phyloP scores from a whole-genome alignment of 2,329 filamentous ascomycete species.

The Coniochaeta sp. region DNA sequence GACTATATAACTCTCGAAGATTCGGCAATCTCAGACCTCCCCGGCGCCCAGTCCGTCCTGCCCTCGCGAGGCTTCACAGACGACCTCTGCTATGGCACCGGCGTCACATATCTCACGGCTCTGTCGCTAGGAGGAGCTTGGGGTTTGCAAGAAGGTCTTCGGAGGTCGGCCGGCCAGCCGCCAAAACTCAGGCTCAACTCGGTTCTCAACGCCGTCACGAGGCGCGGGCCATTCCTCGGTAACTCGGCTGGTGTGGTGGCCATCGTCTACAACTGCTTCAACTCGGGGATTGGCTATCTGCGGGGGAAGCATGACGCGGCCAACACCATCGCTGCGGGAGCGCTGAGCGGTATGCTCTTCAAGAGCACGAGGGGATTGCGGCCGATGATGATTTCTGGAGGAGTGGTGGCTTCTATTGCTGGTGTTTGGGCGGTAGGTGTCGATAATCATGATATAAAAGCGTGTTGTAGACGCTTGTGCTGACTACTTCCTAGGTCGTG shows the following conservation, averaged over 20 bases:
- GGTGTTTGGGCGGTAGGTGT: constrained; percentile 79
- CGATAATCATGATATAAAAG: background rate
- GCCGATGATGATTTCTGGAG: constrained; percentile 92
- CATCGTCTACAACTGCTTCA: constrained; percentile 91
- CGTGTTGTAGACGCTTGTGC: constrained; percentile 2
- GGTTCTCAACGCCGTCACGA: constrained; percentile 87
- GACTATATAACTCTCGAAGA: constrained; percentile 96
- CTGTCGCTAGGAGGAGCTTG: constrained; percentile 80
- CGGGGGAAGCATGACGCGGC: constrained; percentile 82
- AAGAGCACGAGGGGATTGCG: constrained; percentile 87
- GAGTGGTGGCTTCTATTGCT: constrained; percentile 78
- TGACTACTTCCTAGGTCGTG: constrained; percentile 15
- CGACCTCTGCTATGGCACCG: constrained; percentile 95
- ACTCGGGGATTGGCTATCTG: constrained; percentile 71
- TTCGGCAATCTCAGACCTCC: constrained; percentile 75
- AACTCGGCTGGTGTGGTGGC: constrained; percentile 95
- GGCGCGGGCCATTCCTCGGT: constrained; percentile 87
- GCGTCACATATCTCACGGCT: constrained; percentile 86
- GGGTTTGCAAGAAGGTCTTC: constrained; percentile 85
- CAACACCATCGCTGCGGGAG: constrained; percentile 82
- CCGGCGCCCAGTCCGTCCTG: constrained; percentile 77
- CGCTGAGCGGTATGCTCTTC: constrained; percentile 86
- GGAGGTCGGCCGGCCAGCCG: constrained; percentile 66
- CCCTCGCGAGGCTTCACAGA: constrained; percentile 97
- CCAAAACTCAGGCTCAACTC: constrained; percentile 92